Base-by-base conservation (phyloP, 495 filamentous ascomycete species). In the Aspergillus affinis region DNA sequence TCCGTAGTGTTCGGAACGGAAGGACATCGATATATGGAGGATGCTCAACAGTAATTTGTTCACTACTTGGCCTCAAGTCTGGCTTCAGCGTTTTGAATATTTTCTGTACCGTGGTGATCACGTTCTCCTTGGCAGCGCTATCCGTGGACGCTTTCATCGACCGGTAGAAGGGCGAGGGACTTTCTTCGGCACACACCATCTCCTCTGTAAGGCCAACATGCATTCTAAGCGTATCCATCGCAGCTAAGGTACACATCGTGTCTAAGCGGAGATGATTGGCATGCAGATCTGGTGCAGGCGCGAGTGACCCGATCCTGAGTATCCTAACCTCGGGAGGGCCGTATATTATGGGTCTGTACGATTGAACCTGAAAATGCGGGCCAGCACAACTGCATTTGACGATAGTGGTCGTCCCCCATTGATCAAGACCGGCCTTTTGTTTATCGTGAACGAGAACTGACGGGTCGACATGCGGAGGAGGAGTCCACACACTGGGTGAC, bases 1-100 rank as follows among this genome's bases (percentile, higher is more conserved):
- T 66, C 47, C 69, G 60, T 2, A 72, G 45, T 9, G 65, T 66
- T 21, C 61, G 69, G 18, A 68, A 72, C 1, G 69, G 69, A 3
- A 70, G 48, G 36, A 70, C 58, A 45, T 72, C 69, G 2, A 72
- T 69, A 19, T 56, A 64, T 26, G 69, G 69, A 56, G 65, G 65
- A 48, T 72, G 69, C 44, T 58, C n/a, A 23, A 61, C 59, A 18
- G 64, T 68, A 18, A 72, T 70, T 21, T 72, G 69, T 19, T 72
- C 65, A 3, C 51, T 58, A 48, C 17, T 70, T 1, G 69, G 69
- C 54, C 69, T 57, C 26, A 72, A 21, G 57, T 72, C 69, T 15
- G 61, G 62, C 48, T 70, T 72, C 4, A 72, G 60, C 6, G 61
- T 62, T 26, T 64, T 65, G 57, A 66, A 70, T 23, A 57, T 55